These are phyloP conservation scores for Cornus kousa DNA, from an alignment of 148 eudicot genomes.

Conservation along the genomic window DNA sequence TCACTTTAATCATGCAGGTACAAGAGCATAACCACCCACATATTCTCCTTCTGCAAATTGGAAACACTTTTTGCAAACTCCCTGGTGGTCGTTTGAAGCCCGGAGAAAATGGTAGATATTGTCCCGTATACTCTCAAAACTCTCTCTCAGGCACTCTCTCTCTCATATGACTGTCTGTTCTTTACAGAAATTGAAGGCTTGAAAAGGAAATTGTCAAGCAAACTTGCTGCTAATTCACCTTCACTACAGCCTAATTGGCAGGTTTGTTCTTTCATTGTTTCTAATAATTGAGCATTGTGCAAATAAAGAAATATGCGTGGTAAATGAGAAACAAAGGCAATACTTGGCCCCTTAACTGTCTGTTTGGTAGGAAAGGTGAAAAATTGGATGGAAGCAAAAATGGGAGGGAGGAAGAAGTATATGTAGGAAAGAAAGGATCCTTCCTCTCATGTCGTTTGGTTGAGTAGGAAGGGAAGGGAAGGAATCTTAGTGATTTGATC, in stretches of 20 bases:
- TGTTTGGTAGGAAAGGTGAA: too few relatives aligned
- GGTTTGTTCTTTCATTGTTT: slow-evolving; percentile 30
- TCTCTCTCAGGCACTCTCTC: neutral
- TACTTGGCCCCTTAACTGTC: too few relatives aligned
- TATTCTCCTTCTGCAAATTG: slow-evolving; percentile 79
- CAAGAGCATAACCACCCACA: slow-evolving; percentile 89
- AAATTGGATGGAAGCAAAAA: too few relatives aligned
- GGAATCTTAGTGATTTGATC: neutral
- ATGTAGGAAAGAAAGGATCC: too few relatives aligned
- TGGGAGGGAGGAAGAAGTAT: too few relatives aligned
- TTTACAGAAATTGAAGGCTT: slow-evolving; percentile 68
- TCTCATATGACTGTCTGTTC: neutral
- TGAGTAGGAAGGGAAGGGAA: neutral
- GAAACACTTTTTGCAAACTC: slow-evolving; percentile 80
- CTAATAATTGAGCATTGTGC: neutral
- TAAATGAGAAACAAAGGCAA: neutral
- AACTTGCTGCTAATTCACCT: slow-evolving; percentile 60
- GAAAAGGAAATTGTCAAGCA: slow-evolving; percentile 68
- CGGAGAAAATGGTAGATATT: slow-evolving; percentile 71
- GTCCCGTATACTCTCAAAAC: neutral
- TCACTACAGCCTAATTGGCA: slow-evolving; percentile 69
- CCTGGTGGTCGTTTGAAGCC: slow-evolving; percentile 95
- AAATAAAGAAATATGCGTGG: neutral
- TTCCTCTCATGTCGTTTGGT: too few relatives aligned
- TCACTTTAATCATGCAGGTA: slow-evolving; percentile 37